These are phyloP conservation scores for Cyclanthera cordifolia DNA, from an alignment of 306 rosid species.

Conservation along the genomic window DNA sequence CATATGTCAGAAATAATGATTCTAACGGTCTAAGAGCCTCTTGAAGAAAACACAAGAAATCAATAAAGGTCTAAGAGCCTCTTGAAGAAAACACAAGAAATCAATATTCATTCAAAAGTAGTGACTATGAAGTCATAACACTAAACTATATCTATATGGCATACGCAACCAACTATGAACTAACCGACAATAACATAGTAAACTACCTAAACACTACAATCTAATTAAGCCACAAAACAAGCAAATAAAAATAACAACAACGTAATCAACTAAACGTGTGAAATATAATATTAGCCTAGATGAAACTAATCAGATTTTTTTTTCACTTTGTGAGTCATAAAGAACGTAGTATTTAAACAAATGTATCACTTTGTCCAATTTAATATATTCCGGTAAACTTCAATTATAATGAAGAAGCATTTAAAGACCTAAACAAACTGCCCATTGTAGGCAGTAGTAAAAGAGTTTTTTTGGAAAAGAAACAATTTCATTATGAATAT, in stretches of 20 bases:
- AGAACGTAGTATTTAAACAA: not conserved
- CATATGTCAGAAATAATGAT: slow-evolving; percentile 1
- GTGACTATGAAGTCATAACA: not conserved
- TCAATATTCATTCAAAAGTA: not conserved
- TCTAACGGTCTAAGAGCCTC: not conserved
- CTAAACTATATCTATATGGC: not conserved
- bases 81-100: not conserved
- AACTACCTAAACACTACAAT: not conserved
- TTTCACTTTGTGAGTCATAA: not conserved
- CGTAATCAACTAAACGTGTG: not conserved
- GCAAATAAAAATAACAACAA: not conserved
- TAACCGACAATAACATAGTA: not conserved
- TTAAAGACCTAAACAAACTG: not conserved
- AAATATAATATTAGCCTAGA: not conserved
- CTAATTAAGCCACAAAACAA: not conserved
- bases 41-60: not conserved
- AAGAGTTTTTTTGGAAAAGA: too few relatives aligned
- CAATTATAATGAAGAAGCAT: not conserved
- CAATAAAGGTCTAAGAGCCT: not conserved
- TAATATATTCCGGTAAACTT: not conserved
- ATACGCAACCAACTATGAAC: too few relatives aligned
- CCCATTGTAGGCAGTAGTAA: not conserved
- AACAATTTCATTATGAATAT: too few relatives aligned
- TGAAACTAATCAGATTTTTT: not conserved
- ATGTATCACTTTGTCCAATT: not conserved